Evolutionary conservation across 768 basidiomycete species (phyloP).

Genomic region (Xerocomellus intermedius): DNA sequence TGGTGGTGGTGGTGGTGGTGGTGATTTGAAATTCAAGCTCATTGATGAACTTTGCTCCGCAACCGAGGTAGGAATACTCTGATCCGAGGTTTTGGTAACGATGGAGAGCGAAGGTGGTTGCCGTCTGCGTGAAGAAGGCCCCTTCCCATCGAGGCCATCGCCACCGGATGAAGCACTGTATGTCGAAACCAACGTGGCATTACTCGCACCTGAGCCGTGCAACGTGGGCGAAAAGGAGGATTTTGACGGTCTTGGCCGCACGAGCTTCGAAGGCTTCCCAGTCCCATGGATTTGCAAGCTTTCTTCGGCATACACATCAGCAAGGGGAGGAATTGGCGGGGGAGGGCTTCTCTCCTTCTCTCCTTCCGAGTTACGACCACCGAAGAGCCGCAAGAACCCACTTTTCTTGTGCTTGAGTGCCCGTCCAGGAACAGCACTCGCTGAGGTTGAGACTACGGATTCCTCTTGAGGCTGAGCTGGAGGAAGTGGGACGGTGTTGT

Average conservation of each 20-base stretch:
- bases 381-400: slow-evolving; percentile 77
- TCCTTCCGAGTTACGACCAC: slow-evolving; percentile 39
- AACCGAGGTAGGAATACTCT: slow-evolving; percentile 10
- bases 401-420: slow-evolving; percentile 75
- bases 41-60: slow-evolving; percentile 12
- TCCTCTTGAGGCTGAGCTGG: slow-evolving; percentile 42
- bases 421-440: slow-evolving; percentile 36
- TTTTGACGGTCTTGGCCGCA: slow-evolving; percentile 37
- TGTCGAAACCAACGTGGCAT: slow-evolving; percentile 16
- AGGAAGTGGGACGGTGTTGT: slow-evolving; percentile 38
- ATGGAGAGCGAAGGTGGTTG: slow-evolving; percentile 32
- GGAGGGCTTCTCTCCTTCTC: slow-evolving; percentile 40
- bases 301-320: slow-evolving; percentile 37
- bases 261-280: slow-evolving; percentile 32
- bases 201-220: slow-evolving; percentile 20
- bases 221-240: slow-evolving; percentile 40
- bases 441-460: slow-evolving; percentile 17
- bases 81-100: slow-evolving; percentile 23
- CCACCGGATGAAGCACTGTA: slow-evolving; percentile 1
- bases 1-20: background rate
- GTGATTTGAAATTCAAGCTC: slow-evolving; percentile 7
- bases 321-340: slow-evolving; percentile 57
- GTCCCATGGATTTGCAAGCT: slow-evolving; percentile 18
- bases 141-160: slow-evolving; percentile 21
- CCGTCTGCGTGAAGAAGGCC: slow-evolving; percentile 26